Base-by-base conservation (phyloP, 2,329 filamentous ascomycete species). In the Hypoxylon sp. region DNA sequence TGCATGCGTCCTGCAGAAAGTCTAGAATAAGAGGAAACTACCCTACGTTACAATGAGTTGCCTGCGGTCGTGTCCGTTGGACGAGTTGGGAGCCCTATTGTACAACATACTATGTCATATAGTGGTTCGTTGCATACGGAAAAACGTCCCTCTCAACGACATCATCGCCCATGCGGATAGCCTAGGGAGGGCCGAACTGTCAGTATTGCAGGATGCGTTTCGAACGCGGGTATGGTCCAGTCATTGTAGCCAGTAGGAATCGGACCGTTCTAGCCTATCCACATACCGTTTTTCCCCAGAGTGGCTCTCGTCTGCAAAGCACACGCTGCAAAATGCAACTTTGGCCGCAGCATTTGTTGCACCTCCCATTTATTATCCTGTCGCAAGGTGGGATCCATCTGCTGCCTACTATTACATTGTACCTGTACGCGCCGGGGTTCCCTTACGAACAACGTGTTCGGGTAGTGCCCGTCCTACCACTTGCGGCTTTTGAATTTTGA, bases 311-410 rank as follows among this genome's bases (percentile, higher is more conserved):
- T 53, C 69, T 71, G 69, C 69, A 71, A 69, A 71, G 69, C 69
- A 71, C 67, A 50, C 66, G 62, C 66, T 69, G 66, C 66, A 42
- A 66, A 44, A 63, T 71, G 67, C 63, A 60, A 67, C 69, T 67
- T 51, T 51, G 63, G 55, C 59, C 57, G 66, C 69, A 63, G 62
- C 62, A 54, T 54, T 60, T 44, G 59, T 66, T 60, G 53, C 69
- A 59, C 71, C 50, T 65, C 62, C 50, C 22, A 37, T 55, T 55
- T 57, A 48, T 54, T 59, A 62, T 62, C 70, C 59, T 63, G 69
- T 71, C 73, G 71, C 70, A 74, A 74, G 71, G 64, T 72, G 69
- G 70, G 72, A 74, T 74, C 73, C 70, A 71, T 75, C 70, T 73
- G 71, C 72, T 74, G 70, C 63, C 67, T 67, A 14, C 63, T 4